phyloP scores from a whole-genome alignment of 2,329 filamentous ascomycete genomes.

The Penicillium hesseltinei region DNA sequence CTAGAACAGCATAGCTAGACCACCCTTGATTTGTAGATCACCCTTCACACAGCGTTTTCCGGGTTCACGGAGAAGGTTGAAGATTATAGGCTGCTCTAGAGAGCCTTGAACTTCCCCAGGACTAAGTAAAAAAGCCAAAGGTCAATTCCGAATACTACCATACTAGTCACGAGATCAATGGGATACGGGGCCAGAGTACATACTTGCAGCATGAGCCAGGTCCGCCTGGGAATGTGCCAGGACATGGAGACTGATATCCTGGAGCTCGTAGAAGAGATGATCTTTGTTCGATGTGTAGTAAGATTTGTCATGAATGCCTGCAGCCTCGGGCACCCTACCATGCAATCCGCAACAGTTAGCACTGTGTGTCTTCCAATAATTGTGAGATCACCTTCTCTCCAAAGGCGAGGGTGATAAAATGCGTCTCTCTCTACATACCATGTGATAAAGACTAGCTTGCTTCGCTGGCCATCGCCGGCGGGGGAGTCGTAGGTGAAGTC shows the following conservation, averaged over 20 bases:
- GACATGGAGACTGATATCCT: conserved; percentile 22
- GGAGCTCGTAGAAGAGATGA: conserved; percentile 16
- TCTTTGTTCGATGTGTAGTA: conserved; percentile 22
- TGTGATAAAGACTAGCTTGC: conserved; percentile 22
- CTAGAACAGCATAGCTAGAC: neutral
- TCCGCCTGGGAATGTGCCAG: conserved; percentile 18
- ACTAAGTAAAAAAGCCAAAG: conserved; percentile 2
- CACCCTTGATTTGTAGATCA: neutral
- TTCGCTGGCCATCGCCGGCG: conserved; percentile 12
- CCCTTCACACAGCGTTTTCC: neutral
- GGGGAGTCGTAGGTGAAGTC: conserved; percentile 20
- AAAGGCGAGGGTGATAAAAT: neutral
- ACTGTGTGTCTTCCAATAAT: neutral
- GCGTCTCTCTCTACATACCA: conserved; percentile 13
- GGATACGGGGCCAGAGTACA: neutral
- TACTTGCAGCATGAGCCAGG: conserved; percentile 17
- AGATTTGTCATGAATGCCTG: conserved; percentile 17
- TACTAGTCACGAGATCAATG: neutral
- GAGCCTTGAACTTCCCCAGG: conserved; percentile 19
- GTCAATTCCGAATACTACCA: neutral
- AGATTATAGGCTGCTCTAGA: conserved; percentile 1
- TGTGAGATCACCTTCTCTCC: neutral
- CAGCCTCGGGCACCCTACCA: conserved; percentile 18
- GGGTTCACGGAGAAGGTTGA: neutral
- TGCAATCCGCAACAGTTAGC: conserved; percentile 1